Conservation (phyloP, 176 grass and related monocot species). For the Cenchrus purpureus region DNA sequence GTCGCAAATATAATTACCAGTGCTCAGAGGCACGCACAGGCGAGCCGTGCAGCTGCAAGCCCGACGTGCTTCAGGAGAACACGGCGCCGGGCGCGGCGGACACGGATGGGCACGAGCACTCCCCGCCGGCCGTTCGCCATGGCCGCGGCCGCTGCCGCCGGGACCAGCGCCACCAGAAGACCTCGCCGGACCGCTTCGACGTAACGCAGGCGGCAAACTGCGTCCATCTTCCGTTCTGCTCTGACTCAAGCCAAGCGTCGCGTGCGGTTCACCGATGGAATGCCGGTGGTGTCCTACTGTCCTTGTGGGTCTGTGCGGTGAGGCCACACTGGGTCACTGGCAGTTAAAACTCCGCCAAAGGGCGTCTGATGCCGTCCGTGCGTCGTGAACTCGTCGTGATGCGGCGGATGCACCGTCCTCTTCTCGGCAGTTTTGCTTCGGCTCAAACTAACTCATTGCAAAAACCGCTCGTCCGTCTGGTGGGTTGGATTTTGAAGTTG, state of each 20-base stretch:
- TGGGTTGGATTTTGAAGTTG: too few relatives aligned
- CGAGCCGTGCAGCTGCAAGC: neutral
- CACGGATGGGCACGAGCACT: neutral
- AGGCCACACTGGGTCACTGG: too few relatives aligned
- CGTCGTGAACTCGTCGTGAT: too few relatives aligned
- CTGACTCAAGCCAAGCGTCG: too few relatives aligned
- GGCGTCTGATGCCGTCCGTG: neutral
- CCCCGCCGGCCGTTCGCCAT: neutral
- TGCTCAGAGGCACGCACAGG: neutral
- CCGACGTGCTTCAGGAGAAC: neutral
- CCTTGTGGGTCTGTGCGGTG: neutral
- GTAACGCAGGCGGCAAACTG: neutral
- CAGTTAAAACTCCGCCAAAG: neutral
- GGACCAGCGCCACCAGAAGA: neutral
- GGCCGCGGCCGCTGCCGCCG: neutral
- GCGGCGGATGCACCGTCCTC: too few relatives aligned
- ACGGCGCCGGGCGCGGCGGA: neutral
- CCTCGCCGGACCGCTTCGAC: constrained; percentile 22
- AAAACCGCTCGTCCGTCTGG: too few relatives aligned
- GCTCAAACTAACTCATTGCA: too few relatives aligned
- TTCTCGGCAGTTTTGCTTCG: too few relatives aligned
- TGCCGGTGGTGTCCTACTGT: too few relatives aligned
- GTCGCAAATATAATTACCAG: neutral
- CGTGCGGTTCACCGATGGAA: neutral
- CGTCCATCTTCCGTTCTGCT: constrained; percentile 5